These are phyloP conservation scores for Podila epigama DNA, from an alignment of 192 early-diverging fungal genomes.

Conservation along the genomic window DNA sequence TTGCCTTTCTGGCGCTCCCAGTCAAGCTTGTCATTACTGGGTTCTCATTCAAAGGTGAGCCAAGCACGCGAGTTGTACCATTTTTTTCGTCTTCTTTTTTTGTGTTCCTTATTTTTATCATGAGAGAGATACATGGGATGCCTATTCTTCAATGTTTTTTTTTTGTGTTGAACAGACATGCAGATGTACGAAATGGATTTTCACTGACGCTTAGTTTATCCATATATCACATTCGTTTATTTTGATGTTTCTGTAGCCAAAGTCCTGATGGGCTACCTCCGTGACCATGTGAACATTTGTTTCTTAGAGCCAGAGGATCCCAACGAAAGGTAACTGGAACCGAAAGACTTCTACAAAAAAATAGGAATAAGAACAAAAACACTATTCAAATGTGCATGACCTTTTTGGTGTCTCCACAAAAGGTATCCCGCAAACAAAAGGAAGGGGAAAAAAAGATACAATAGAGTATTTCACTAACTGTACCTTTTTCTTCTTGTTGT, in stretches of 20 bases:
- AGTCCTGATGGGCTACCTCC: slow-evolving; percentile 72
- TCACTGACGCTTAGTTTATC: too few species aligned
- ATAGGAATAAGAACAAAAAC: not conserved
- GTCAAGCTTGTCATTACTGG: slow-evolving; percentile 73
- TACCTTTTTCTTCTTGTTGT: not conserved
- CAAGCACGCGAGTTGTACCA: not conserved
- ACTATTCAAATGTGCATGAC: not conserved
- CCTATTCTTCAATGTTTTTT: too few species aligned
- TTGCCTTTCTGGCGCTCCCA: slow-evolving; percentile 77
- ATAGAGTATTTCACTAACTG: not conserved
- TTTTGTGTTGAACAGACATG: too few species aligned
- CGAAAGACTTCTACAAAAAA: not conserved
- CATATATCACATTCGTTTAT: too few species aligned
- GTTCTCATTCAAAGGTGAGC: slow-evolving; percentile 69
- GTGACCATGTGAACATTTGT: slow-evolving; percentile 71
- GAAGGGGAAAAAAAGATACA: not conserved
- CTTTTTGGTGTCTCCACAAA: not conserved
- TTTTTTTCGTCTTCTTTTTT: not conserved
- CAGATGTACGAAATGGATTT: too few species aligned
- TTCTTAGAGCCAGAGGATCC: slow-evolving; percentile 72
- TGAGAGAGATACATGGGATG: too few species aligned
- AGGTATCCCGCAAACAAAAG: not conserved
- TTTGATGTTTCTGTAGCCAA: slow-evolving; percentile 63
- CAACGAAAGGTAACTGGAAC: slow-evolving; percentile 50
- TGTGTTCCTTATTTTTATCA: not conserved